These are phyloP conservation scores for Soucietia sequanensis DNA, from an alignment of 805 yeast species.

Conservation along the genomic window DNA sequence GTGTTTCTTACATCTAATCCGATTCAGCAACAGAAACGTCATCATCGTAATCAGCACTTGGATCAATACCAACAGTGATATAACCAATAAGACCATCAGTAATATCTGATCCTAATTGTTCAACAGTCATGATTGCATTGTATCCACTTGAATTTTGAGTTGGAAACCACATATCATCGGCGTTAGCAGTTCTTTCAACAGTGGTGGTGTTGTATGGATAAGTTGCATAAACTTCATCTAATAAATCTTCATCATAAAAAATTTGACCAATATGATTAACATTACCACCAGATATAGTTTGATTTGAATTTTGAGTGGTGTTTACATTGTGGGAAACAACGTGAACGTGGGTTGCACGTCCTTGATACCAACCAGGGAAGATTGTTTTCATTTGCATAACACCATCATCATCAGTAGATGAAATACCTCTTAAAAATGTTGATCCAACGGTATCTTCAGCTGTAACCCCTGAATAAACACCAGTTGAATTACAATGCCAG, in stretches of 20 bases:
- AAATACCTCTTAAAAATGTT: too few species aligned
- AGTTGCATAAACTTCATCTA: background rate
- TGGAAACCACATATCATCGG: background rate
- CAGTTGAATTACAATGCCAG: slow-evolving; percentile 3
- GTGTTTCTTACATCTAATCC: too few species aligned
- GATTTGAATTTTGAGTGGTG: background rate
- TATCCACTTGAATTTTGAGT: slow-evolving; percentile 2
- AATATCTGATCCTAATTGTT: slow-evolving; percentile 5
- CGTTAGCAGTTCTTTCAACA: background rate
- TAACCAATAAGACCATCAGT: slow-evolving; percentile 5
- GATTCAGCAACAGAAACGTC: slow-evolving; percentile 3
- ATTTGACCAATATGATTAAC: slow-evolving; percentile 5
- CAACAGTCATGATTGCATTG: slow-evolving; percentile 2
- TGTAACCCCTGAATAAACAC: background rate
- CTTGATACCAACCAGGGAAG: background rate
- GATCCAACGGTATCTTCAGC: too few species aligned
- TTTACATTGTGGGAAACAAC: background rate
- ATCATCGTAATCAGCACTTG: slow-evolving; percentile 3
- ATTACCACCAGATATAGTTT: slow-evolving; percentile 5
- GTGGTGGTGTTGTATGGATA: background rate
- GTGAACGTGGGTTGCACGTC: slow-evolving; percentile 1
- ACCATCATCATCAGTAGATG: too few species aligned
- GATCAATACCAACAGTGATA: too few species aligned
- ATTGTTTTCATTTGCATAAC: background rate
- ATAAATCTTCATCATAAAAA: slow-evolving; percentile 2